Conservation (phyloP, 805 yeast species). For the Clavispora santaluciae region DNA sequence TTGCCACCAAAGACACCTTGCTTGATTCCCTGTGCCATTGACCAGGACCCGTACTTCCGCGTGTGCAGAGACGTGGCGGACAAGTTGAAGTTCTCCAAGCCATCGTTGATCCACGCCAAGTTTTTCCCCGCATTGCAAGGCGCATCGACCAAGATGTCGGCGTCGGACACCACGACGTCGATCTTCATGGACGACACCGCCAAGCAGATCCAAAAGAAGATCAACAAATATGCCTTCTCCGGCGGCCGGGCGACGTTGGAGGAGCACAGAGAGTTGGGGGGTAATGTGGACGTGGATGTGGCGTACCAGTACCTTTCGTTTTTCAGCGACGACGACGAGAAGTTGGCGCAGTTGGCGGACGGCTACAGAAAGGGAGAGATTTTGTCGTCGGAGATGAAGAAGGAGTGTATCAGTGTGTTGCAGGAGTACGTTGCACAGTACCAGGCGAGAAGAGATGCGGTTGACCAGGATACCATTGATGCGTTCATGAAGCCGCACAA, state of each 20-base stretch:
- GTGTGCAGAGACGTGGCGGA: conserved; percentile 97
- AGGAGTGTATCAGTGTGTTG: conserved; percentile 72
- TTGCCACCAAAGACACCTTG: conserved; percentile 88
- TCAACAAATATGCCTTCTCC: conserved; percentile 93
- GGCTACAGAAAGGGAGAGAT: conserved; percentile 76
- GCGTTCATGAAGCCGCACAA: conserved; percentile 82
- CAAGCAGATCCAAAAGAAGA: conserved; percentile 86
- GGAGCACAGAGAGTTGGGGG: conserved; percentile 87
- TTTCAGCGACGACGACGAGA: conserved; percentile 84
- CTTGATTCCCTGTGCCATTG: conserved; percentile 97
- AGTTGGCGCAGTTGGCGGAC: conserved; percentile 55
- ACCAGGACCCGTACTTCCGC: conserved; percentile 97
- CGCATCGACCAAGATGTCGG: conserved; percentile 93
- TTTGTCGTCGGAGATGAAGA: conserved; percentile 90
- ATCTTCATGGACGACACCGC: conserved; percentile 95
- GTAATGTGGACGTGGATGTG: conserved; percentile 92
- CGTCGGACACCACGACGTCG: conserved; percentile 84
- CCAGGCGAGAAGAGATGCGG: conserved; percentile 70
- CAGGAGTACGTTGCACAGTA: conserved; percentile 75
- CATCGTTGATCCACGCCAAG: conserved; percentile 86
- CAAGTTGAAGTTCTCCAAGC: conserved; percentile 84
- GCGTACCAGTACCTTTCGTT: conserved; percentile 90
- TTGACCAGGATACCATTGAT: conserved; percentile 57
- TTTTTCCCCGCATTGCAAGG: conserved; percentile 99
- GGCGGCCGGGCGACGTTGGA: conserved; percentile 89